Evolutionary conservation across 805 yeast species (phyloP), one percentile per base, ranked within the genome.

Genomic region (Metschnikowia hibisci): DNA sequence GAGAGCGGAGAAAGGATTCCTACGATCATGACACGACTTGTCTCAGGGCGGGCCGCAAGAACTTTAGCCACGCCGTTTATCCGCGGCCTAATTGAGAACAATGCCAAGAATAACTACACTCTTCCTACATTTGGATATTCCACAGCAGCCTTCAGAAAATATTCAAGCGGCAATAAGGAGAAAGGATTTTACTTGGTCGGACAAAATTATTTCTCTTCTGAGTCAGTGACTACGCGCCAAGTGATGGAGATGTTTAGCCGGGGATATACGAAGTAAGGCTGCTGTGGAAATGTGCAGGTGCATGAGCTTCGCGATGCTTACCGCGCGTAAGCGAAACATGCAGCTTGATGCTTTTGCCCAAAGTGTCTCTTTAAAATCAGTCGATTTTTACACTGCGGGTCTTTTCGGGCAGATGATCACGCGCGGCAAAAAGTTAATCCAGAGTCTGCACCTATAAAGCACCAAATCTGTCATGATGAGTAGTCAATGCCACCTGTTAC

Each of bases 11-110:
- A 30, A 3, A 48, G 52, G 1, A 15, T 39, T 3, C 50, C 51
- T n/a, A 64, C 69, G 1, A 55, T 64, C 3, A 60, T 67, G 67
- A 64, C 67, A 0, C 47, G 55, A 12, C 45, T 62, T 23, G 58
- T 71, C 4, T 66, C 74, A 4, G 77, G 76, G 0, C 60, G 63
- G 41, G 49, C 54, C 8, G 75, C 76, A 0, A 50, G 76, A 43
- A 53, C 71, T 8, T 43, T 71, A 3, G 44, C 43, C 11, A 69
- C 76, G 3, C 61, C 64, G 2, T 71, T 71, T 43, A 56, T 71
- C 11, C 50, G 48, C 12, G 28, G 39, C 5, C 50, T 69, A 31
- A 38, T 53, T 3, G 14, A 28, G 18, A 42, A 32, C 20, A 41
- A 44, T 6, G 44, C 40, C 20, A 20, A 32, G 9, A 29, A 32